A percentile compares a stretch with the other conserved stretches of the same genome.
Conservation (phyloP, 257 asterid species). For the Coffea eugenioides region DNA sequence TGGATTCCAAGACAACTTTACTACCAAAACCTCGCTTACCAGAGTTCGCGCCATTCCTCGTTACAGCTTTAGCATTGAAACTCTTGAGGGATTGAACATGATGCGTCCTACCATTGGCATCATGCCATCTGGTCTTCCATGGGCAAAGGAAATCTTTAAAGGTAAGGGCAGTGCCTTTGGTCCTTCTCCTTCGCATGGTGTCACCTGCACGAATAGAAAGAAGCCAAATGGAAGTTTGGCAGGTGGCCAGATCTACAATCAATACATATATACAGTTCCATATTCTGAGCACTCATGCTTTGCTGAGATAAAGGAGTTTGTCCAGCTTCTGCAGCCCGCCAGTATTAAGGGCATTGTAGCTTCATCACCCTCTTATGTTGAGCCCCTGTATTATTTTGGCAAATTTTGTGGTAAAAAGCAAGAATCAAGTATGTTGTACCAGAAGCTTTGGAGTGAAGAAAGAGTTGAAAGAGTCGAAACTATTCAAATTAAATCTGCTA, state of each 20-base stretch:
- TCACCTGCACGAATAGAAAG: conserved; percentile 19
- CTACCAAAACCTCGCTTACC: conserved; percentile 74
- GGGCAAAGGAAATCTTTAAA: conserved; percentile 39
- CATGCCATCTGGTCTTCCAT: conserved; percentile 90
- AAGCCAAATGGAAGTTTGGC: conserved; percentile 26
- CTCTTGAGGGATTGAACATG: conserved; percentile 61
- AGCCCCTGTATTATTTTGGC: conserved; percentile 60
- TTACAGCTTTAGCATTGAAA: conserved; percentile 71
- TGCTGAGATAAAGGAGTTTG: conserved; percentile 67
- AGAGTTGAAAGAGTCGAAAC: conserved; percentile 29
- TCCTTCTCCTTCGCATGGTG: conserved; percentile 28
- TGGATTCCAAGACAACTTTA: conserved; percentile 58
- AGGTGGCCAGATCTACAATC: conserved; percentile 29
- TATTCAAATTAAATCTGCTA: conserved; percentile 27
- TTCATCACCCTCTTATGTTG: conserved; percentile 45
- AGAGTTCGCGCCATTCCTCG: conserved; percentile 92
- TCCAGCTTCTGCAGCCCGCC: conserved; percentile 68
- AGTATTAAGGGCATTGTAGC: conserved; percentile 68
- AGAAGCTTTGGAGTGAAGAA: conserved; percentile 34
- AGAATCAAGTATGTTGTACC: conserved; percentile 42
- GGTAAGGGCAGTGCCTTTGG: conserved; percentile 24
- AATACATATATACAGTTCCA: conserved; percentile 59
- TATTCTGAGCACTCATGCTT: conserved; percentile 90
- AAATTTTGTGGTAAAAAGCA: conserved; percentile 56
- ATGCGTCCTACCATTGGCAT: conserved; percentile 74